Base-by-base conservation (phyloP, 129 eudicot species). In the Flaveria ramosissima region DNA sequence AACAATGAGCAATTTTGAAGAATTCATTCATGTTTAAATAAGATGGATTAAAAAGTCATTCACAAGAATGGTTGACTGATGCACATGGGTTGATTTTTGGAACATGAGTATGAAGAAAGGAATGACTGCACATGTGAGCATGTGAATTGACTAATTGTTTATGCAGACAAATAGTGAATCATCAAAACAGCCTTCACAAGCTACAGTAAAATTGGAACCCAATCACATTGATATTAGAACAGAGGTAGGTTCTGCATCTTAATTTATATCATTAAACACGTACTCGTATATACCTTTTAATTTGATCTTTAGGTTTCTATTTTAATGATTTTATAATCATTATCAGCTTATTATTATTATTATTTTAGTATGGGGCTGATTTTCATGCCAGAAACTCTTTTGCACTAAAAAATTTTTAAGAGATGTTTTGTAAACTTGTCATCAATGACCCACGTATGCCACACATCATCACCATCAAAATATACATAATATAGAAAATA, bases 151-250 rank as follows among this genome's bases (percentile, higher is more conserved):
- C 74, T 17, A 80, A 52, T 72, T 74, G 48, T 83, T 64, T 68
- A 72, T 72, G 80, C 65, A 83, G 86, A 78, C 79, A 73, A 83
- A 77, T 57, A 74, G 62, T 70, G 81, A 85, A 79, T 16, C 80
- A 75, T 59, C 86, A 47, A 72, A 32, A 36, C 68, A 85, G 43
- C 65, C 79, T 63, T 59, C 83, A 81, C 68, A 74, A 46, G 77
- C 48, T 46, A 17, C 79, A 57, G 70, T 52, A 50, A 55, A 83
- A 64, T 72, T 89, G 17, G 57, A 30, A 26, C n/a, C 86, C 59
- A 70, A 73, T 26, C 80, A 83, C 52, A 80, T 86, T 65, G 92
- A 87, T 61, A 78, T 73, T 30, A 89, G 96, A 87, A 77, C 85
- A 56, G 89, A 83, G 76, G 97, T 89, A 81, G 65, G 81, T 73